Base-by-base conservation (phyloP, 2,329 filamentous ascomycete species). In the Microcyclospora tardicrescens region DNA sequence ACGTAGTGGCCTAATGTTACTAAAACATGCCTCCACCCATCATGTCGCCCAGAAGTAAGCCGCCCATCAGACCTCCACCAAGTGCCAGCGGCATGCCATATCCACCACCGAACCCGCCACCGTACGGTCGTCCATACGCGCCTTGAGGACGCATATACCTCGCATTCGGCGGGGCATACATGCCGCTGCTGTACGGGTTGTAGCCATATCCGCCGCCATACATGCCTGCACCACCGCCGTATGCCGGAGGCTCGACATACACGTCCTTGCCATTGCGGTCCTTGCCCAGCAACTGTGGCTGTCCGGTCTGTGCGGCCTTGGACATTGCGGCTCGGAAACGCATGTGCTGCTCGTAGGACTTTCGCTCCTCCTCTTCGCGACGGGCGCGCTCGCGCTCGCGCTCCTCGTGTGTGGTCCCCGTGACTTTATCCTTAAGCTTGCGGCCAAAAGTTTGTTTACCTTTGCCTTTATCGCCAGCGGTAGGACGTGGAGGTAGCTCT, bases 351-450 rank as follows among this genome's bases (percentile, higher is more conserved):
- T 66, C 56, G 50, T 77, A 76, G n/a, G 65, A 61, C 33, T 63
- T 54, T 3, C 57, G 61, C 53, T 78, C 74, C 27, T 68, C 59
- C 38, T 67, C 61, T 1, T 63, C 71, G 16, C 71, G 65, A 27
- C 58, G 53, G 2, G 47, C 47, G 4, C 74, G 65, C 16, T 65
- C 60, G 5, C 54, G 52, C 37, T 66, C 65, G 16, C 74, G 69
- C 50, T 78, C 59, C 16, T 67, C 59, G 52, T 77, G 73, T 3
- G 73, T 75, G 4, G 66, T 69, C 12, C 63, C 60, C 0, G 75
- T 79, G 12, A 77, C 48, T 46, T 69, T 71, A 55, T 78, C 73
- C 52, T 78, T 78, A 45, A 79, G 57, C 38, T 67, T 71, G 40
- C 73, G 65, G 1, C 72, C 72, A 15, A 75, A 63, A 10, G 39